A percentile compares a stretch with the other conserved stretches of the same genome.
Evolutionary conservation across 352 stramenopile species (phyloP).

Genomic region (Phytophthora chlamydospora): DNA sequence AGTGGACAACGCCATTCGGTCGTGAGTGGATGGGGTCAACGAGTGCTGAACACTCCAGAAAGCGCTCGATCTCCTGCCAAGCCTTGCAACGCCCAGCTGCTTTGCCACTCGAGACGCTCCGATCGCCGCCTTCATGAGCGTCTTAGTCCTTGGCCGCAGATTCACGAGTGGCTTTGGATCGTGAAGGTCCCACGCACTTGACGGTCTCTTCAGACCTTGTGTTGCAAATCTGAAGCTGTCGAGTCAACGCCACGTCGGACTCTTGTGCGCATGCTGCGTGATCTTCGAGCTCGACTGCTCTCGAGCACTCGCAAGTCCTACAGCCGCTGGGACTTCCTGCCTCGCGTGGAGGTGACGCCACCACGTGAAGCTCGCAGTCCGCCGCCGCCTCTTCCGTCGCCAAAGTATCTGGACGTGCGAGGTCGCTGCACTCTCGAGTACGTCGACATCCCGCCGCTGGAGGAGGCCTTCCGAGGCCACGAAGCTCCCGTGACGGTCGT

Average conservation of each 20-base stretch:
- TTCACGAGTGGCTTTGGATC: conserved; percentile 22
- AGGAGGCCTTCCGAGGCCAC: not conserved
- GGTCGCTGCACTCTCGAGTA: conserved; percentile 40
- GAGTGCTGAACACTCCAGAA: not conserved
- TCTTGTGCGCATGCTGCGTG: conserved; percentile 2
- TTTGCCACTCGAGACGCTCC: conserved; percentile 13
- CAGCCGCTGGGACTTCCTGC: conserved; percentile 23
- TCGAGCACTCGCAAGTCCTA: conserved; percentile 20
- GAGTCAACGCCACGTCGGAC: conserved; percentile 27
- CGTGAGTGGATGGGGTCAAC: not conserved
- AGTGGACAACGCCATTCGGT: not conserved
- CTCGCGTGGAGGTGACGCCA: conserved; percentile 14
- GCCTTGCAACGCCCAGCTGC: not conserved
- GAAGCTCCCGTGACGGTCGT: conserved; percentile 40
- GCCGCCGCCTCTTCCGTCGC: conserved; percentile 31
- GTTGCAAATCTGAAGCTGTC: conserved; percentile 17
- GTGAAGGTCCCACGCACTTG: not conserved
- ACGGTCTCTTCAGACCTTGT: too few species aligned
- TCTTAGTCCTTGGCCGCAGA: conserved; percentile 2
- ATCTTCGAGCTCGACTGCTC: conserved; percentile 12
- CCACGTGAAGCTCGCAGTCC: conserved; percentile 1
- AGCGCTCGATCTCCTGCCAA: conserved; percentile 4
- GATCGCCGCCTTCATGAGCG: conserved; percentile 20
- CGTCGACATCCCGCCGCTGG: conserved; percentile 22
- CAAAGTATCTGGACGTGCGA: conserved; percentile 25